Evolutionary conservation across 1,284 basidiomycete genomes (phyloP).

Genomic region (Spongispora temasekensis): DNA sequence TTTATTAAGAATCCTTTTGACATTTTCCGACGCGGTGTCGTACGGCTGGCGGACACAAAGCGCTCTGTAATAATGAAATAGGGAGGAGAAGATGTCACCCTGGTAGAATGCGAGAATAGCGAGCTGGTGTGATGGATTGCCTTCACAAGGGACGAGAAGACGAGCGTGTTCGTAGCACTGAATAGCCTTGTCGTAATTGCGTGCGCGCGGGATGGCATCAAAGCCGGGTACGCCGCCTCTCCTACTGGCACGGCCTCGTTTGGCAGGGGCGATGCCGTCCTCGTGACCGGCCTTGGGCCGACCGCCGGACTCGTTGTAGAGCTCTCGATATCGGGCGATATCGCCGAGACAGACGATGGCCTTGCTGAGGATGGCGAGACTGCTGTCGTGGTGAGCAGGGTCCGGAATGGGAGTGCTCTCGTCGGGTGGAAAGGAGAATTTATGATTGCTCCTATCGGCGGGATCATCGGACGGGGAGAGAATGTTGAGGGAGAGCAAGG

Average conservation of each 20-base stretch:
- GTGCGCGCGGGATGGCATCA: constrained; percentile 47
- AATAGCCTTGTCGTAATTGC: constrained; percentile 76
- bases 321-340: constrained; percentile 90
- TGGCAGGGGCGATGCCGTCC: constrained; percentile 44
- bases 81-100: constrained; percentile 77
- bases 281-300: constrained; percentile 66
- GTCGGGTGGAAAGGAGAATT: constrained; percentile 59
- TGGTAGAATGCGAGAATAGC: constrained; percentile 89
- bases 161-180: constrained; percentile 86
- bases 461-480: constrained; percentile 26
- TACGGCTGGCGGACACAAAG: constrained; percentile 87
- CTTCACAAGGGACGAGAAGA: constrained; percentile 75
- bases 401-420: constrained; percentile 44
- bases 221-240: constrained; percentile 44
- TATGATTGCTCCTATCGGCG: constrained; percentile 45
- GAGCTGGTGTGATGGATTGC: constrained; percentile 93
- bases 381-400: constrained; percentile 58
- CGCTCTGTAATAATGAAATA: constrained; percentile 90
- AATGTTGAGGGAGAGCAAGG: constrained; percentile 61
- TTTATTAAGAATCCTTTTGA: constrained; percentile 72
- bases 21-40: constrained; percentile 84
- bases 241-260: constrained; percentile 45
- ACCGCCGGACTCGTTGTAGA: constrained; percentile 76
- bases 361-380: constrained; percentile 79
- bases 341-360: constrained; percentile 92